Base-by-base conservation (phyloP, 345 rosid genomes). In the Triadica sebifera region DNA sequence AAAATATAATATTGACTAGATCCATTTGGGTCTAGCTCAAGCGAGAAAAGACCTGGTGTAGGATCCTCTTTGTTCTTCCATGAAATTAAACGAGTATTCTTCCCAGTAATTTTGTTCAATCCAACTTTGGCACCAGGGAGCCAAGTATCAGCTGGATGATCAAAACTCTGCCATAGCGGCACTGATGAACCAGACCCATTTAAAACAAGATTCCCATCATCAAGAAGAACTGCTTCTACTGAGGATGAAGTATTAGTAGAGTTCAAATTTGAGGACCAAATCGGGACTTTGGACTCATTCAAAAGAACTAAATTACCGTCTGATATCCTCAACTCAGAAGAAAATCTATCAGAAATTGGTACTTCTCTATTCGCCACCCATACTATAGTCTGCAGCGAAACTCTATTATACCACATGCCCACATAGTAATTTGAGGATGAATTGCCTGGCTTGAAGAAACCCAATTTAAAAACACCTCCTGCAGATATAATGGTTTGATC, bases 301-400 rank as follows among this genome's bases (percentile, higher is more conserved):
- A 91, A 67, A 63, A 93, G 75, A 19, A 89, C 86, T n/a, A 93
- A 83, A 74, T 93, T 88, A n/a, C 94, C 96, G 46, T 74, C 47
- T 20, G 85, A 86, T 59, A 93, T 83, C 78, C 76, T 86, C 66
- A 93, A 80, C 47, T 75, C 77, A 0, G 94, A 83, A 15, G 87
- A 77, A 68, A 3, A 41, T 20, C 63, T 83, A 69, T 89, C 83
- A 22, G 77, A 72, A 74, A 91, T 78, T 5, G 96, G 91, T n/a
- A 41, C 74, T 43, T 83, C 89, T 67, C 96, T 84, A 68, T 91
- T 93, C 57, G 98, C 97, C 9, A 91, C 93, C 98, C 97, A 91
- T 34, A 90, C 87, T 1, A 78, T 0, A 50, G 90, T 88, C 64
- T 0, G 83, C n/a, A 0, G 0, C 58, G 87, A 65, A 38, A 91